Conservation (phyloP, 148 eudicot species). For the Fagopyrum homotropicum region DNA sequence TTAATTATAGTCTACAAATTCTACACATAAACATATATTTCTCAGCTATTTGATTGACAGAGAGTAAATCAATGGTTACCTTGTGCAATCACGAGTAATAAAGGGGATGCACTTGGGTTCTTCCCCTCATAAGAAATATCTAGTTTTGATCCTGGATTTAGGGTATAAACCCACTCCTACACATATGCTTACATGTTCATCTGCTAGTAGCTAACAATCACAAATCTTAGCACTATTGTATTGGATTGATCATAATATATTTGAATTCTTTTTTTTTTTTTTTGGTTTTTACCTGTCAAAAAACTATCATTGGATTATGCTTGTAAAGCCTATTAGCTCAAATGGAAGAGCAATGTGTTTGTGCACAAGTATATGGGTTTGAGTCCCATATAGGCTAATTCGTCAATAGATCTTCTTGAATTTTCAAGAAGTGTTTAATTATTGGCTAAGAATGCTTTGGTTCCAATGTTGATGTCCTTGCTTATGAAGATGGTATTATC, state of each 20-base stretch:
- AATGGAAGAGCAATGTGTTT: too few relatives aligned
- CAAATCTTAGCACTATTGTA: neutral
- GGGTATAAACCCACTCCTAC: slow-evolving; percentile 50
- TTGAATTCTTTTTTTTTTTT: neutral
- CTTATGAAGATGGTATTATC: too few relatives aligned
- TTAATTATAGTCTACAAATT: too few relatives aligned
- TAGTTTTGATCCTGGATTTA: slow-evolving; percentile 43
- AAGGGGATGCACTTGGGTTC: slow-evolving; percentile 24
- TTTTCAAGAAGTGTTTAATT: too few relatives aligned
- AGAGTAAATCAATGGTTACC: slow-evolving; percentile 22
- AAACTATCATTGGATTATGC: too few relatives aligned
- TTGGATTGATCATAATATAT: neutral
- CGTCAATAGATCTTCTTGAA: too few relatives aligned
- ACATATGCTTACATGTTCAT: slow-evolving; percentile 13
- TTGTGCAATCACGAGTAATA: slow-evolving; percentile 40
- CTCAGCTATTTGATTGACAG: neutral
- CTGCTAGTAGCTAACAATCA: neutral
- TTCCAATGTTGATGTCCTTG: too few relatives aligned
- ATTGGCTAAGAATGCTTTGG: too few relatives aligned
- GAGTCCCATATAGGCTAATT: too few relatives aligned
- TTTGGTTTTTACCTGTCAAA: too few relatives aligned
- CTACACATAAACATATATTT: neutral
- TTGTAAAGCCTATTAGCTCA: too few relatives aligned
- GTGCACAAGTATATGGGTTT: too few relatives aligned
- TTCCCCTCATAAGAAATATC: slow-evolving; percentile 38